Percentiles rank a stretch among this genome's conserved stretches.
Conservation (phyloP, 768 basidiomycete genomes). For the Trametes villosa region DNA sequence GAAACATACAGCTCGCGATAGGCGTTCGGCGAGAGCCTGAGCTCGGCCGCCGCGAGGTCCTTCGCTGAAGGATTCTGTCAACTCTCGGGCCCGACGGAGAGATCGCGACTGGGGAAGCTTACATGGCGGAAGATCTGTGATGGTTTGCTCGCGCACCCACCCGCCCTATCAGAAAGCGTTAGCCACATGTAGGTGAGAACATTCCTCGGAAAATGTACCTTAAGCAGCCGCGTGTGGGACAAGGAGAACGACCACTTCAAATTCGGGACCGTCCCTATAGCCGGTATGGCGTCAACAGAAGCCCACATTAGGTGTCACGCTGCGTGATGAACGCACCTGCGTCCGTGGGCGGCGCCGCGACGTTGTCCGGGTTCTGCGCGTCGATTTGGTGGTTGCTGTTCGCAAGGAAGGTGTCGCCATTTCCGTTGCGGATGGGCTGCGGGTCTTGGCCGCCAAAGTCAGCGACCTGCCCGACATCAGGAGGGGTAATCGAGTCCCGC, state of each 20-base stretch:
- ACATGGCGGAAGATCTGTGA: slow-evolving; percentile 35
- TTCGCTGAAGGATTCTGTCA: slow-evolving; percentile 26
- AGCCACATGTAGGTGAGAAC: background rate
- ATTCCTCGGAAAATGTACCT: slow-evolving; percentile 16
- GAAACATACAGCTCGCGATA: slow-evolving; percentile 31
- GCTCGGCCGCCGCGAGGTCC: slow-evolving; percentile 31
- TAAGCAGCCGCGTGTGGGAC: slow-evolving; percentile 32
- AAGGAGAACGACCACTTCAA: slow-evolving; percentile 33
- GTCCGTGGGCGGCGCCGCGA: slow-evolving; percentile 30
- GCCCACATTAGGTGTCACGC: background rate
- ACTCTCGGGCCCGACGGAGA: background rate
- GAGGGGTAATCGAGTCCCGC: slow-evolving; percentile 25
- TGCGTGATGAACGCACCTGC: slow-evolving; percentile 18
- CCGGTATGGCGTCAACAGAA: slow-evolving; percentile 16
- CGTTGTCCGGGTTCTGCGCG: slow-evolving; percentile 31
- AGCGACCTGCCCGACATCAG: slow-evolving; percentile 31
- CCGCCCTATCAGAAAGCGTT: slow-evolving; percentile 22
- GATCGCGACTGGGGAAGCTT: background rate
- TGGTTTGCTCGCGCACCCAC: slow-evolving; percentile 34
- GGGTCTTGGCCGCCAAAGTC: slow-evolving; percentile 26
- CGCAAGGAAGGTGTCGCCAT: slow-evolving; percentile 28
- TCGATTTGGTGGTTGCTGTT: slow-evolving; percentile 31
- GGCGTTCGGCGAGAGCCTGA: slow-evolving; percentile 29
- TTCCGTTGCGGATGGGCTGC: slow-evolving; percentile 26
- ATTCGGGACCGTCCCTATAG: slow-evolving; percentile 30